These are phyloP conservation scores for Penicillium brevicompactum DNA, from an alignment of 2,329 filamentous ascomycete species.

Conservation along the genomic window DNA sequence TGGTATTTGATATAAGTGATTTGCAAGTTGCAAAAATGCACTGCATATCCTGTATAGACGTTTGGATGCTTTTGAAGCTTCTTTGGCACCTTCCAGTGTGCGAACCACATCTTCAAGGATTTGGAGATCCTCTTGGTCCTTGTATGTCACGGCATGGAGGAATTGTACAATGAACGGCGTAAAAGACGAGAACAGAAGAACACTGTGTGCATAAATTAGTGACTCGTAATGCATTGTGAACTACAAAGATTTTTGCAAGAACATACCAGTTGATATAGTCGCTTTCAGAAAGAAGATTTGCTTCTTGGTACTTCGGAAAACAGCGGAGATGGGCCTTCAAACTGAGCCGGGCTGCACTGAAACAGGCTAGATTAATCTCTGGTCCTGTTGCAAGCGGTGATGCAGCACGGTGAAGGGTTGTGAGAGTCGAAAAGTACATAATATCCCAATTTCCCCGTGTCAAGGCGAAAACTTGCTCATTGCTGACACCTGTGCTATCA, in stretches of 20 bases:
- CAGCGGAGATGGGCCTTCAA: conserved; percentile 20
- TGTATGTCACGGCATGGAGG: conserved; percentile 20
- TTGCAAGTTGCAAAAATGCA: conserved; percentile 15
- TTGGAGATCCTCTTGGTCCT: conserved; percentile 16
- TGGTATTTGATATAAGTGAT: conserved; percentile 10
- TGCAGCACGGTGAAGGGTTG: conserved; percentile 16
- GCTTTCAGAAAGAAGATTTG: conserved; percentile 8
- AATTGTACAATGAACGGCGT: conserved; percentile 31
- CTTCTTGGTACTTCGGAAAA: conserved; percentile 14
- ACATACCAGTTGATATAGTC: conserved; percentile 28
- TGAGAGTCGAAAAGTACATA: conserved; percentile 22
- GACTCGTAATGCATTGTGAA: background rate
- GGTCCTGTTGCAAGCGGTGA: conserved; percentile 1
- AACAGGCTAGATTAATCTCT: conserved; percentile 20
- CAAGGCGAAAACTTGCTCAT: conserved; percentile 13
- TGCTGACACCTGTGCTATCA: conserved; percentile 9
- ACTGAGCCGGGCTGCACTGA: conserved; percentile 17
- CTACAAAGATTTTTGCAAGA: background rate
- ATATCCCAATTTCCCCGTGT: conserved; percentile 22
- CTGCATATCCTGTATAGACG: conserved; percentile 19
- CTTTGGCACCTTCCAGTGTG: conserved; percentile 9
- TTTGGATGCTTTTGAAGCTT: conserved; percentile 11
- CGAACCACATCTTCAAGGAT: conserved; percentile 22
- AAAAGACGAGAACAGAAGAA: conserved; percentile 27
- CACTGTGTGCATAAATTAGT: conserved; percentile 11